Percentiles rank a stretch among this genome's conserved stretches.
Conservation (phyloP, 2,329 filamentous ascomycete genomes). For the Scedosporium minutisporum region DNA sequence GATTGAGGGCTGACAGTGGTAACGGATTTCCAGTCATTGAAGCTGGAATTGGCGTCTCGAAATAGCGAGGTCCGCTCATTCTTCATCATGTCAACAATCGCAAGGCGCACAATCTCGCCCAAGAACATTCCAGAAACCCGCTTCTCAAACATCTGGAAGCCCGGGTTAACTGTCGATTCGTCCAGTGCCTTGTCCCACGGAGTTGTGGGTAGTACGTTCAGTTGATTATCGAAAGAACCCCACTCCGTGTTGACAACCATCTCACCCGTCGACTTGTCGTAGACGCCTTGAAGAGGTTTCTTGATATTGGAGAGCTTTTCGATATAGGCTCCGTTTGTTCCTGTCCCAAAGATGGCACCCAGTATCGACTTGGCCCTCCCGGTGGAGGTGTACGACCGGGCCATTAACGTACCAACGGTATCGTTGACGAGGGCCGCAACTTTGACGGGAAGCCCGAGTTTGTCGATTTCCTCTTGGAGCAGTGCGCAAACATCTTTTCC, state of each 20-base stretch:
- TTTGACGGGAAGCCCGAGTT: conserved; percentile 74
- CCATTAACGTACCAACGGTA: conserved; percentile 95
- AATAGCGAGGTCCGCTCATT: conserved; percentile 62
- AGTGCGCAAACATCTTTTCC: conserved; percentile 91
- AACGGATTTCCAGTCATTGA: conserved; percentile 60
- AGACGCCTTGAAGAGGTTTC: conserved; percentile 62
- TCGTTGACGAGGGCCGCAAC: conserved; percentile 97
- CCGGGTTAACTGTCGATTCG: conserved; percentile 73
- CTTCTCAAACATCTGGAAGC: conserved; percentile 98
- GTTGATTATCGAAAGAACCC: conserved; percentile 94
- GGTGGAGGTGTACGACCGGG: conserved; percentile 86
- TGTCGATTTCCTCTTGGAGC: conserved; percentile 82
- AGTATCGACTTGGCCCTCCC: conserved; percentile 78
- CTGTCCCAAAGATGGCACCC: conserved; percentile 96
- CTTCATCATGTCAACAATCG: conserved; percentile 62
- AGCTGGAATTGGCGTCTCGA: conserved; percentile 62
- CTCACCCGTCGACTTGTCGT: conserved; percentile 71
- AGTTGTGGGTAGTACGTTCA: conserved; percentile 80
- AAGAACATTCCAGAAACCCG: conserved; percentile 97
- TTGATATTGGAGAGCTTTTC: conserved; percentile 81
- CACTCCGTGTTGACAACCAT: conserved; percentile 99
- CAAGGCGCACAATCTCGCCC: conserved; percentile 80
- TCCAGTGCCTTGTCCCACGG: conserved; percentile 75
- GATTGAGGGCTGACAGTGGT: conserved; percentile 58
- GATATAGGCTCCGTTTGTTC: conserved; percentile 94